Evolutionary conservation across 75 land plant genomes (phyloP).

Genomic region (Pinus tabuliformis): DNA sequence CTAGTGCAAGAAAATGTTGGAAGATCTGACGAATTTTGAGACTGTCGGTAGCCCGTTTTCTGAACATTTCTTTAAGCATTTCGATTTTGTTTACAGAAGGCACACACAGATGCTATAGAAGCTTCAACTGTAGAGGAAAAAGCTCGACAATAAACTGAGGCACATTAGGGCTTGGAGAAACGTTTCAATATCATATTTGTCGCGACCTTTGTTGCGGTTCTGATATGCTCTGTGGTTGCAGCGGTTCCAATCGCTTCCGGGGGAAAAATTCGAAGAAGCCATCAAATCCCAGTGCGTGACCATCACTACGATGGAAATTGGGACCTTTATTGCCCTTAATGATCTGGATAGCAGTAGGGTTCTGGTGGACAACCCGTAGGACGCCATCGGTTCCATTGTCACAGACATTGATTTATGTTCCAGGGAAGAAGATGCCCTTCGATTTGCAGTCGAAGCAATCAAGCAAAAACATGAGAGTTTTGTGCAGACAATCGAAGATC

Average conservation of each 20-base stretch:
- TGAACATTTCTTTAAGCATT: constrained; percentile 74
- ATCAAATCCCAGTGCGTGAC: constrained; percentile 61
- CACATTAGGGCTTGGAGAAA: constrained; percentile 65
- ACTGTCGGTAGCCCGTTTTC: constrained; percentile 59
- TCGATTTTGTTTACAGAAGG: no score
- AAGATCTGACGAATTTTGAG: constrained; percentile 47
- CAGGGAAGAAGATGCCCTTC: constrained; percentile 47
- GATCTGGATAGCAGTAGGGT: constrained; percentile 75
- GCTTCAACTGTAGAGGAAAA: constrained; percentile 36
- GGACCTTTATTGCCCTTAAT: constrained; percentile 60
- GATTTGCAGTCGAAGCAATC: constrained; percentile 51
- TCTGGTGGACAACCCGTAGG: constrained; percentile 39
- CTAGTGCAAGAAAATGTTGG: constrained; percentile 27
- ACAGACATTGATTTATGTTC: constrained; percentile 33
- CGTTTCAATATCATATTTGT: constrained; percentile 66
- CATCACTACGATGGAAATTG: constrained; percentile 38
- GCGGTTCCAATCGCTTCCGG: constrained; percentile 52
- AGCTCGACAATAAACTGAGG: constrained; percentile 56
- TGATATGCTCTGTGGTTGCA: constrained; percentile 75
- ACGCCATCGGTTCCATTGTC: constrained; percentile 42
- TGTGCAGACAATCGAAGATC: constrained; percentile 61
- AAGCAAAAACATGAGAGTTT: constrained; percentile 55
- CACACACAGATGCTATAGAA: constrained; percentile 63
- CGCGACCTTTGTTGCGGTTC: constrained; percentile 58
- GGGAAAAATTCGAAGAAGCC: constrained; percentile 63